These are phyloP conservation scores for Megacollybia marginata DNA, from an alignment of 768 basidiomycete genomes.

Conservation along the genomic window DNA sequence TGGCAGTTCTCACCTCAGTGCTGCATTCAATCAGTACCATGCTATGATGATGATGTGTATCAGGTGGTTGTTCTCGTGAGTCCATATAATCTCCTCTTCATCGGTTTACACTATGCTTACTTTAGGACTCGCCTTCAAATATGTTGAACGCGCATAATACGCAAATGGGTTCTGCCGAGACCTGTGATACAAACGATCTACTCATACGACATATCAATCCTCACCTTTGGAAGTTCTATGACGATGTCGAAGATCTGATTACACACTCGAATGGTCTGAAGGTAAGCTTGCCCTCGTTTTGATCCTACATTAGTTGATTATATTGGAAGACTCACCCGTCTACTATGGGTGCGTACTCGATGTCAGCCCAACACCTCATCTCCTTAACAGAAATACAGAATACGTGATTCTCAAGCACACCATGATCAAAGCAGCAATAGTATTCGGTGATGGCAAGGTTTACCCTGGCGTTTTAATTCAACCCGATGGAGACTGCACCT, in stretches of 20 bases:
- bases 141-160: conserved; percentile 11
- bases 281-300: not conserved
- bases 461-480: not conserved
- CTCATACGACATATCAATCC: conserved; percentile 23
- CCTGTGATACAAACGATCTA: conserved; percentile 26
- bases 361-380: no score
- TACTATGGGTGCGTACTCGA: no score
- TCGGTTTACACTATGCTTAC: no score
- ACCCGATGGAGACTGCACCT: not conserved
- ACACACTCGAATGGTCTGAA: conserved; percentile 1
- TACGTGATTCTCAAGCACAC: not conserved
- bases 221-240: conserved; percentile 16
- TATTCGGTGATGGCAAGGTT: not conserved
- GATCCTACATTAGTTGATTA: no score
- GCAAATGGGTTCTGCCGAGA: conserved; percentile 15
- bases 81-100: not conserved
- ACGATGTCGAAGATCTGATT: conserved; percentile 1
- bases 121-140: no score
- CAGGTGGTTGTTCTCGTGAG: conserved; percentile 4
- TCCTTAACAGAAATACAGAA: not conserved
- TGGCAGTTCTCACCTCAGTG: not conserved
- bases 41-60: conserved; percentile 3
- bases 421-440: not conserved
- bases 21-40: not conserved
- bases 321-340: no score